Base-by-base conservation (phyloP, 805 yeast species). In the Cyberlindnera misumaiensis region DNA sequence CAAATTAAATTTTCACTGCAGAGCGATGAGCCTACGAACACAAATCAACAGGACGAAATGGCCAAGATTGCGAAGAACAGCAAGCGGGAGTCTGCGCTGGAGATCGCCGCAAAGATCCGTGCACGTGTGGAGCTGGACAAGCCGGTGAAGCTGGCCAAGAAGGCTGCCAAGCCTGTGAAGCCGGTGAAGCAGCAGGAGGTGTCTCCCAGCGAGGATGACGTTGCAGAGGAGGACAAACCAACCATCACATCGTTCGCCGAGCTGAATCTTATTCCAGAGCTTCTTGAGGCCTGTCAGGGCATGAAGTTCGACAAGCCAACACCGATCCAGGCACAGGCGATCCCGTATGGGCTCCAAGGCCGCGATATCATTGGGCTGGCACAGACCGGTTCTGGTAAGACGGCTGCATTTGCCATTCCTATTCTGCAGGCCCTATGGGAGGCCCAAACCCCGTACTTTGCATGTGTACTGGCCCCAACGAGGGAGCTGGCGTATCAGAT, bases 391-490 rank as follows among this genome's bases (percentile, higher is more conserved):
- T 86, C 96, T 4, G 98, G 98, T 47, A 90, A 90, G 62, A 93
- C 98, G 0, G 98, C 97, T 0, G 98, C 98, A 0, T 93, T 93
- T 69, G 97, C 97, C 8, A 77, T 93, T 36, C 98, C 98, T 1
- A 86, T 93, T 32, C 69, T 93, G 25, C 97, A 93, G 59, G 80
- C 86, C 1, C 68, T 93, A 35, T 89, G 96, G 87, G 78, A 86
- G 39, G 88, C 81, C 20, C 96, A 90, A 53, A 70, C 82, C 3
- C 89, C 96, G 4, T 83, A 84, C 52, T 93, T 77, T 61, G 95
- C 95, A 4, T 77, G 93, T 49, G 93, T 93, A 1, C 61, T 93
- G 48, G 84, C 90, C 0, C 94, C 94, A 40, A 83, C 94, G 1
- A 73, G 94, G 68, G 94, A 83, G 63, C 65, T 83, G 54, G 94